These are phyloP conservation scores for Trifolium dubium DNA, from an alignment of 306 rosid species.

Conservation along the genomic window DNA sequence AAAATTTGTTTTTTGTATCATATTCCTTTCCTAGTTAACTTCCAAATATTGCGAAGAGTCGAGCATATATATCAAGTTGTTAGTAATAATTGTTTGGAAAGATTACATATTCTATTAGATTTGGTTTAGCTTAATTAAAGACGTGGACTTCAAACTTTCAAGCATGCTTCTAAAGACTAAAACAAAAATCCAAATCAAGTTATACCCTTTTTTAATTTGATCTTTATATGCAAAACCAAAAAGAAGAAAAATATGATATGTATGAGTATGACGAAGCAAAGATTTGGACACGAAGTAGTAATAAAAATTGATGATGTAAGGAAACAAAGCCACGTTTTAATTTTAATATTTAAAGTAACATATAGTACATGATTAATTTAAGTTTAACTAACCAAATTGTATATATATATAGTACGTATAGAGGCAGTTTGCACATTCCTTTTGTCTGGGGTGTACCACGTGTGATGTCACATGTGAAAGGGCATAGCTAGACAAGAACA, in stretches of 20 bases:
- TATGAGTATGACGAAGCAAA: constrained; percentile 26
- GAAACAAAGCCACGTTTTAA: constrained; percentile 42
- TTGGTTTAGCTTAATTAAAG: constrained; percentile 39
- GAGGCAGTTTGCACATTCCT: constrained; percentile 64
- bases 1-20: not conserved
- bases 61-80: constrained; percentile 28
- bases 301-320: constrained; percentile 20
- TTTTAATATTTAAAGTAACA: constrained; percentile 33
- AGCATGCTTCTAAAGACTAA: constrained; percentile 43
- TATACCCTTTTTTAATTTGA: constrained; percentile 5
- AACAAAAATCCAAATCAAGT: constrained; percentile 21
- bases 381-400: constrained; percentile 26
- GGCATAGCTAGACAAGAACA: constrained; percentile 43
- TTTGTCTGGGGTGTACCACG: constrained; percentile 71
- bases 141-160: constrained; percentile 40
- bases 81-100: not conserved
- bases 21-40: constrained; percentile 6
- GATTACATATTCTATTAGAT: constrained; percentile 18
- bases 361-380: not conserved
- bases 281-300: constrained; percentile 12
- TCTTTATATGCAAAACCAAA: not conserved
- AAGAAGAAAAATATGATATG: not conserved
- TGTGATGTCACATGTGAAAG: constrained; percentile 74
- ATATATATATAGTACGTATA: constrained; percentile 8
- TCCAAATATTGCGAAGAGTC: constrained; percentile 24